A percentile compares a stretch with the other conserved stretches of the same genome.
Evolutionary conservation across 192 early-diverging fungal species (phyloP).

Genomic region (Kappamyces sp.): DNA sequence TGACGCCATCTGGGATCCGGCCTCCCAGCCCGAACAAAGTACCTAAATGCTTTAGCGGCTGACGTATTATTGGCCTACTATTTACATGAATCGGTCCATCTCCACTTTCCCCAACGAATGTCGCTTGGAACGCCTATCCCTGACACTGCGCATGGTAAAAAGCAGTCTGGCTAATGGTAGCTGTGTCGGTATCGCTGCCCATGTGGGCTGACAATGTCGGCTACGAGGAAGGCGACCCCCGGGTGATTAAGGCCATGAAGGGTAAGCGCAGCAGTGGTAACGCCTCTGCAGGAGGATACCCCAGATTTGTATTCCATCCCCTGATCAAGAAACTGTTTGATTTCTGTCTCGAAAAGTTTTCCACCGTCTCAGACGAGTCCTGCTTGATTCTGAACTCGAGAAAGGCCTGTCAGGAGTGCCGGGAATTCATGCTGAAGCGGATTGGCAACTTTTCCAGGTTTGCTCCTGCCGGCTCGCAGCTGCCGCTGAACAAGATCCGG

Average conservation of each 20-base stretch:
- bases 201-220: conserved; percentile 85
- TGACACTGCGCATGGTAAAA: conserved; percentile 13
- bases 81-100: too few species aligned
- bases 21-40: too few species aligned
- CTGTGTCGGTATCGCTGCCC: conserved; percentile 87
- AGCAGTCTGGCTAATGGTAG: conserved; percentile 21
- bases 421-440: background rate
- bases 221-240: conserved; percentile 82
- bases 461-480: conserved; percentile 10
- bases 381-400: conserved; percentile 10
- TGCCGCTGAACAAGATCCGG: conserved; percentile 30
- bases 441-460: too few species aligned
- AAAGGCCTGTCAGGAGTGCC: background rate
- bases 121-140: conserved; percentile 14
- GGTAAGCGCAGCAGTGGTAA: conserved; percentile 12
- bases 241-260: conserved; percentile 64
- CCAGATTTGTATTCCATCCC: conserved; percentile 85
- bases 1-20: too few species aligned
- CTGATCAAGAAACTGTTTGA: conserved; percentile 49
- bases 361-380: background rate
- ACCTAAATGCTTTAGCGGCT: too few species aligned
- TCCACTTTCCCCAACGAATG: too few species aligned
- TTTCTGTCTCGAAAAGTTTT: conserved; percentile 38
- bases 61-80: too few species aligned
- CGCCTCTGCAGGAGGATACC: conserved; percentile 59